These are phyloP conservation scores for Fusarium sp. DNA, from an alignment of 2,329 filamentous ascomycete species.

Conservation along the genomic window DNA sequence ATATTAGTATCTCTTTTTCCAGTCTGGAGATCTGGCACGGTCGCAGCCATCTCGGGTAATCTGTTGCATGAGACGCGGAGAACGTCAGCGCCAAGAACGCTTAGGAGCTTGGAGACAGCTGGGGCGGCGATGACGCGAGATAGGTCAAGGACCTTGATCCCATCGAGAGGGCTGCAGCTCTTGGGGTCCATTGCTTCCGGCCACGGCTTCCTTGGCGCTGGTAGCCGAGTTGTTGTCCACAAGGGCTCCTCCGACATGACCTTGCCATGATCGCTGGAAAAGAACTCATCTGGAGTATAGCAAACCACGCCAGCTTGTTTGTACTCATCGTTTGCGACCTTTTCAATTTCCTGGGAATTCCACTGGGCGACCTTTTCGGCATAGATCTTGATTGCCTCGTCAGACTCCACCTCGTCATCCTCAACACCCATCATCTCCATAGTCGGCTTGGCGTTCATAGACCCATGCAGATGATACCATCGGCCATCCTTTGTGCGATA, in stretches of 20 bases:
- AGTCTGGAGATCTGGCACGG: not conserved
- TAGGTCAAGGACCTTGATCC: not conserved
- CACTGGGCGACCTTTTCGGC: not conserved
- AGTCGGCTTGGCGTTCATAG: not conserved
- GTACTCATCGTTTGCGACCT: not conserved
- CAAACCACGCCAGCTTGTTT: not conserved
- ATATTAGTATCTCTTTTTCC: not conserved
- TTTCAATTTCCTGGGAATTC: not conserved
- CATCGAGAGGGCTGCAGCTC: not conserved
- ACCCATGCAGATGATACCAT: not conserved
- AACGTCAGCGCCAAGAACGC: not conserved
- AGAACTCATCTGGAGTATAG: not conserved
- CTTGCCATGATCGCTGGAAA: not conserved
- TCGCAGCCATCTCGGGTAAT: not conserved
- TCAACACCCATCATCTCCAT: slow-evolving; percentile 1
- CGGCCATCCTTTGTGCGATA: not conserved
- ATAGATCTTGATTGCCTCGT: not conserved
- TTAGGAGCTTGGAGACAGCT: not conserved
- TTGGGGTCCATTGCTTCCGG: not conserved
- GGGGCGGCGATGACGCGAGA: not conserved
- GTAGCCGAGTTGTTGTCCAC: not conserved
- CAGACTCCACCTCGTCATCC: not conserved
- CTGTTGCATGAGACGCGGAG: not conserved
- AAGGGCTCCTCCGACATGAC: not conserved
- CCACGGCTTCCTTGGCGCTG: not conserved